These are phyloP conservation scores for Eimeria acervulina DNA, from an alignment of 169 alveolate species.

Conservation along the genomic window DNA sequence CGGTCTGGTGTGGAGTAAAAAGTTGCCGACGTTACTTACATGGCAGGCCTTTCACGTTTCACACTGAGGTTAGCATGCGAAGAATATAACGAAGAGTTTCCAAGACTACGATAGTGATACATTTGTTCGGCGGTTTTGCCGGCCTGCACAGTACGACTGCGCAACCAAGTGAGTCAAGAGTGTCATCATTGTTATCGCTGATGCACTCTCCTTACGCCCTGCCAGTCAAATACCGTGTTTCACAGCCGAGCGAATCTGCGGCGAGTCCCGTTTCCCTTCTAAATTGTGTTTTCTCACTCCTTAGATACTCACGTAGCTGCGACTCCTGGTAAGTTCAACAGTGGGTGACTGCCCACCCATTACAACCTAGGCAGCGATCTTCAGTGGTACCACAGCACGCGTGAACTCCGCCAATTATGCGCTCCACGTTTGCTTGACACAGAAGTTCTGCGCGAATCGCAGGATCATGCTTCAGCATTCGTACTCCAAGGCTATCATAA, in stretches of 20 bases:
- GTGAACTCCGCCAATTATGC: background rate
- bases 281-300: background rate
- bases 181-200: background rate
- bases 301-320: background rate
- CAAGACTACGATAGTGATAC: background rate
- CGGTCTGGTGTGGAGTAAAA: background rate
- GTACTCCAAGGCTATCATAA: too few relatives aligned
- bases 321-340: background rate
- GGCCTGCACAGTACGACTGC: background rate
- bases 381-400: background rate
- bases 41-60: background rate
- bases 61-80: background rate
- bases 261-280: background rate
- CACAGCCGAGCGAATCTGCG: background rate
- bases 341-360: background rate
- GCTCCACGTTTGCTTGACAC: background rate
- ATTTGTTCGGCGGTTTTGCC: background rate
- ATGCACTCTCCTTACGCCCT: background rate
- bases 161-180: background rate
- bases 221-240: background rate
- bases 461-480: background rate
- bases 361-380: background rate
- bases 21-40: background rate
- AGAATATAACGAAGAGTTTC: background rate
- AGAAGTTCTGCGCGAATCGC: background rate